phyloP scores from a whole-genome alignment of 1,284 basidiomycete species.

The Leccinum angustisporum region DNA sequence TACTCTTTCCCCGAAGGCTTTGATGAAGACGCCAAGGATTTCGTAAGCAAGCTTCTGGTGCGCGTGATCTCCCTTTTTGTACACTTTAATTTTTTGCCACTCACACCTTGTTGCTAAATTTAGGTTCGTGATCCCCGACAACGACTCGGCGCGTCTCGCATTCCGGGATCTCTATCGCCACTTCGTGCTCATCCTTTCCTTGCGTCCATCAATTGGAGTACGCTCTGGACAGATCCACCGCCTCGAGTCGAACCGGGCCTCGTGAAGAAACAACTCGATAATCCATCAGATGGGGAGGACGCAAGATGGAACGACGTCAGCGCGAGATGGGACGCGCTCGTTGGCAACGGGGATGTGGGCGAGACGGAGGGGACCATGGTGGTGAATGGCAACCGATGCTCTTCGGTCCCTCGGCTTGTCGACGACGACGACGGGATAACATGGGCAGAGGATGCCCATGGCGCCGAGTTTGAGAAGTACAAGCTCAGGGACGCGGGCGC shows the following conservation, averaged over 20 bases:
- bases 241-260: conserved; percentile 60
- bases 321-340: conserved; percentile 52
- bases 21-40: conserved; percentile 65
- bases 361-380: conserved; percentile 14
- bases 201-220: conserved; percentile 62
- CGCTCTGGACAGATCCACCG: conserved; percentile 69
- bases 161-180: conserved; percentile 46
- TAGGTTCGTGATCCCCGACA: conserved; percentile 70
- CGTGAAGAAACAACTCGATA: conserved; percentile 46
- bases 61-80: conserved; percentile 28
- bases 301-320: conserved; percentile 50
- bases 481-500: conserved; percentile 12
- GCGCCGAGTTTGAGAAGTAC: conserved; percentile 34
- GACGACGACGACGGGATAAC: conserved; percentile 36
- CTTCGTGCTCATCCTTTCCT: conserved; percentile 83
- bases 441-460: conserved; percentile 53
- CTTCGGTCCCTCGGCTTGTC: conserved; percentile 16
- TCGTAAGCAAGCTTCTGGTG: conserved; percentile 67
- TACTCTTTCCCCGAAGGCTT: conserved; percentile 75
- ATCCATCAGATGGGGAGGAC: conserved; percentile 41
- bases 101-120: conserved; percentile 4
- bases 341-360: conserved; percentile 13
- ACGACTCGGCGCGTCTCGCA: conserved; percentile 65
- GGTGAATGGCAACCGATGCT: neutral
- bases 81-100: neutral